These are phyloP conservation scores for Metarhizium robertsii DNA, from an alignment of 2,329 filamentous ascomycete genomes.

Conservation along the genomic window DNA sequence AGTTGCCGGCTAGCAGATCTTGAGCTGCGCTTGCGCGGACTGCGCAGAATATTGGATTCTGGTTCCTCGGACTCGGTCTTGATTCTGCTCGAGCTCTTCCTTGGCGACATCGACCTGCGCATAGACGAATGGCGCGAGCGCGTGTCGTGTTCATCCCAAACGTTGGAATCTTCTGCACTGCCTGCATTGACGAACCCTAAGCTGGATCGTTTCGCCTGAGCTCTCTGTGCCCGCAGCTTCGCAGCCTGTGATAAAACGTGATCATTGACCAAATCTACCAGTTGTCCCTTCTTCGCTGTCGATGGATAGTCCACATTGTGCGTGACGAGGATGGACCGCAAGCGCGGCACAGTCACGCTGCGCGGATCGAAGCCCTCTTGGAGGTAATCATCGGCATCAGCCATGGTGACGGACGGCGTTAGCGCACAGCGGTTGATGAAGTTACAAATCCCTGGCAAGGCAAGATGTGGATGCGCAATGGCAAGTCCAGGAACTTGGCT, in stretches of 20 bases:
- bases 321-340: conserved; percentile 84
- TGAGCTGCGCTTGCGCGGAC: conserved; percentile 44
- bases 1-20: conserved; percentile 46
- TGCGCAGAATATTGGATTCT: conserved; percentile 26
- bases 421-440: neutral
- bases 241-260: conserved; percentile 70
- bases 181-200: conserved; percentile 68
- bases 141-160: conserved; percentile 51
- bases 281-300: conserved; percentile 82
- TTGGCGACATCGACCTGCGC: conserved; percentile 44
- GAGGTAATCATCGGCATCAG: conserved; percentile 72
- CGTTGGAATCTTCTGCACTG: conserved; percentile 56
- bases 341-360: conserved; percentile 73
- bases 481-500: neutral
- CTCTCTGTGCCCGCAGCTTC: conserved; percentile 65
- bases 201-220: conserved; percentile 76
- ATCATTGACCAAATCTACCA: conserved; percentile 75
- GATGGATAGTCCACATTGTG: conserved; percentile 81
- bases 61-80: conserved; percentile 42
- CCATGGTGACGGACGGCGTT: conserved; percentile 32
- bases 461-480: neutral
- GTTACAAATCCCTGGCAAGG: neutral
- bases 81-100: conserved; percentile 43
- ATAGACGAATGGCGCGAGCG: conserved; percentile 38
- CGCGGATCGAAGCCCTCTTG: conserved; percentile 78